Evolutionary conservation across 768 basidiomycete genomes (phyloP).

Genomic region (Tricholoma terreum): DNA sequence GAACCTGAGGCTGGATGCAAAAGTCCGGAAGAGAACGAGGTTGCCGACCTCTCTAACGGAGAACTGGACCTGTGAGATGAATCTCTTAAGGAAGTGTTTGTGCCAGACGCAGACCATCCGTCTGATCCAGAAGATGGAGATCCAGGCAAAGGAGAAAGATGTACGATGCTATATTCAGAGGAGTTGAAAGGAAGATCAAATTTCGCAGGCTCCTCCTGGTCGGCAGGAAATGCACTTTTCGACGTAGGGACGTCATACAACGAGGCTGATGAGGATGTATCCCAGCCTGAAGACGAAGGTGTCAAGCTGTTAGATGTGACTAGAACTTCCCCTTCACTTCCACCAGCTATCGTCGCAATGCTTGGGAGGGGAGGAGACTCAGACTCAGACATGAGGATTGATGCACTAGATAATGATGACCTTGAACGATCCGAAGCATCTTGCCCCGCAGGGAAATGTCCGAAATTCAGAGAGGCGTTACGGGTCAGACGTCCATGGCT

Average conservation of each 20-base stretch:
- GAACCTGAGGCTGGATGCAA: not conserved
- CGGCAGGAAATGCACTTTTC: constrained; percentile 14
- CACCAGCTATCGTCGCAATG: not conserved
- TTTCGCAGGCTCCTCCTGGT: constrained; percentile 6
- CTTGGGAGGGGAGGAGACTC: constrained; percentile 1
- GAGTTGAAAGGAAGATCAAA: constrained; percentile 32
- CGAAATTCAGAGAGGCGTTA: constrained; percentile 23
- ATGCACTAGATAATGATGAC: constrained; percentile 21
- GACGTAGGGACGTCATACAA: constrained; percentile 9
- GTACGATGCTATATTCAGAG: constrained; percentile 40
- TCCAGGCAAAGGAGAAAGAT: constrained; percentile 33
- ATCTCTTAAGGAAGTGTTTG: not conserved
- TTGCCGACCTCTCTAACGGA: constrained; percentile 7
- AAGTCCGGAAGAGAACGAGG: constrained; percentile 9
- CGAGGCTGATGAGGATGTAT: not conserved
- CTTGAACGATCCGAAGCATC: constrained; percentile 12
- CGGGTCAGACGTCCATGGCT: constrained; percentile 4
- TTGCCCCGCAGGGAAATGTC: constrained; percentile 31
- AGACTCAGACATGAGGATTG: not conserved
- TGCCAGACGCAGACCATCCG: not conserved
- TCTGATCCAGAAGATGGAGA: constrained; percentile 5
- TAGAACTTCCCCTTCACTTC: not conserved
- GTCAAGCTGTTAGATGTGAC: not conserved
- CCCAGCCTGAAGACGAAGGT: not conserved
- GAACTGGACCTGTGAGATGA: not conserved